These are phyloP conservation scores for Arthrobotrys iridis DNA, from an alignment of 2,329 filamentous ascomycete species.

Conservation along the genomic window DNA sequence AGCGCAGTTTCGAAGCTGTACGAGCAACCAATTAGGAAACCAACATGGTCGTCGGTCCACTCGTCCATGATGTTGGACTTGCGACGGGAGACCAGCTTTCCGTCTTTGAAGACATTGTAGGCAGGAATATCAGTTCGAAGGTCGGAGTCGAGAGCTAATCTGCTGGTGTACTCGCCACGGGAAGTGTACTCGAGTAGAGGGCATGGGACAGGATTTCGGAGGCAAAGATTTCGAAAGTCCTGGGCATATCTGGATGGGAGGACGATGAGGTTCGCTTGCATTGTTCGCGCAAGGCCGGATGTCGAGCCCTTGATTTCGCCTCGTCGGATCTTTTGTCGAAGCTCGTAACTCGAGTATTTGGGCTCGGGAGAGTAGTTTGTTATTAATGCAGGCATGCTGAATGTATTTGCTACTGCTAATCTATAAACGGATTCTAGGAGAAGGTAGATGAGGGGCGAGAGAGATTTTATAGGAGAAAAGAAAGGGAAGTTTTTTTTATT, in stretches of 20 bases:
- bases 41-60: slow-evolving; percentile 71
- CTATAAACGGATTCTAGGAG: slow-evolving; percentile 10
- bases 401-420: slow-evolving; percentile 31
- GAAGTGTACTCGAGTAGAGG: slow-evolving; percentile 68
- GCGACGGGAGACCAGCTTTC: slow-evolving; percentile 61
- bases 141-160: slow-evolving; percentile 65
- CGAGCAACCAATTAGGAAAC: slow-evolving; percentile 72
- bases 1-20: slow-evolving; percentile 73
- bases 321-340: slow-evolving; percentile 44
- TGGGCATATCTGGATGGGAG: slow-evolving; percentile 68
- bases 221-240: slow-evolving; percentile 70
- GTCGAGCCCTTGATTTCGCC: slow-evolving; percentile 61
- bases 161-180: slow-evolving; percentile 62
- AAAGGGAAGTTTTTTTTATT: not conserved
- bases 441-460: not conserved
- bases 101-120: slow-evolving; percentile 70
- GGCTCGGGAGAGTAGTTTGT: slow-evolving; percentile 39
- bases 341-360: slow-evolving; percentile 47
- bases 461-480: not conserved
- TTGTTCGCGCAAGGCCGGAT: slow-evolving; percentile 67
- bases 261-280: slow-evolving; percentile 73
- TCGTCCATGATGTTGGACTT: slow-evolving; percentile 64
- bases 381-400: slow-evolving; percentile 50
- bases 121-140: slow-evolving; percentile 69
- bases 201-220: slow-evolving; percentile 71